A percentile compares a stretch with the other conserved stretches of the same genome.
Conservation (phyloP, 495 filamentous ascomycete genomes). For the Rostrohypoxylon terebratum region DNA sequence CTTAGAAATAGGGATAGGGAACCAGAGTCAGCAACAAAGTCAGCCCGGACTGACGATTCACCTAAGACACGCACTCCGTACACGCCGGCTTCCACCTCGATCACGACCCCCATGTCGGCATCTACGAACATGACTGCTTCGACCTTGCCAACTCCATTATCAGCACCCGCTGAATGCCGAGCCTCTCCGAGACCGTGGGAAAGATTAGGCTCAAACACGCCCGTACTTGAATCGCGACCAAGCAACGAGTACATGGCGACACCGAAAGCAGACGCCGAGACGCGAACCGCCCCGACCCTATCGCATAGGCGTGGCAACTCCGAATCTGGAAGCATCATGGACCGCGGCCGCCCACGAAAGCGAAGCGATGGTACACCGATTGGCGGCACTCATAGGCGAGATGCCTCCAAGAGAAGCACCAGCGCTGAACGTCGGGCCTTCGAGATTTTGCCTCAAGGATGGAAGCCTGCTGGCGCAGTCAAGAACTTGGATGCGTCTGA, state of each 20-base stretch:
- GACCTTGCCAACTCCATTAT: constrained; percentile 60
- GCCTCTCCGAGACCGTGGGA: constrained; percentile 62
- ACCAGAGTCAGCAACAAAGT: constrained; percentile 49
- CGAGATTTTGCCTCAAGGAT: constrained; percentile 68
- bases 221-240: constrained; percentile 45
- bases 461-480: constrained; percentile 64
- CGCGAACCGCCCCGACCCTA: constrained; percentile 34
- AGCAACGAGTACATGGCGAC: constrained; percentile 40
- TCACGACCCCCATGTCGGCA: constrained; percentile 55
- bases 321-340: constrained; percentile 69
- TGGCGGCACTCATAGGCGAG: constrained; percentile 50
- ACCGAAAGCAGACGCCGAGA: constrained; percentile 51
- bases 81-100: constrained; percentile 57
- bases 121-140: constrained; percentile 51
- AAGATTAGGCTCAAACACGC: constrained; percentile 41
- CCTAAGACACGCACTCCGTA: constrained; percentile 59
- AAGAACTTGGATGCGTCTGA: constrained; percentile 62
- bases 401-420: constrained; percentile 53
- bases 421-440: constrained; percentile 63
- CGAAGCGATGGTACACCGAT: constrained; percentile 53
- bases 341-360: constrained; percentile 68
- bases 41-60: constrained; percentile 57
- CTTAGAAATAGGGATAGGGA: constrained; percentile 55
- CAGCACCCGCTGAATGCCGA: constrained; percentile 57
- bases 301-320: constrained; percentile 65